phyloP scores from a whole-genome alignment of 2,329 filamentous ascomycete genomes.

The Paraphoma chrysanthemicola region DNA sequence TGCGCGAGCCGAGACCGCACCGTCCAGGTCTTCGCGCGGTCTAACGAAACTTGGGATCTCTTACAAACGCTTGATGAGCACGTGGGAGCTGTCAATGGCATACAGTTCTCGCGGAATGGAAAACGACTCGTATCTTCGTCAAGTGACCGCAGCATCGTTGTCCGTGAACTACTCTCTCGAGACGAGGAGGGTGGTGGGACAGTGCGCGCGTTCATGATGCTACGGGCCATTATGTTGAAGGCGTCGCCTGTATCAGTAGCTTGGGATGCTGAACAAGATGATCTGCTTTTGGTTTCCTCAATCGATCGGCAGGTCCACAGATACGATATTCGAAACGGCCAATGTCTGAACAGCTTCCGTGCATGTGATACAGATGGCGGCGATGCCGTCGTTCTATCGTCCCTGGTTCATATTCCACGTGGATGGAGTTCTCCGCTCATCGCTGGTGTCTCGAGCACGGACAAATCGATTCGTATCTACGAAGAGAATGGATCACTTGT shows the following conservation, averaged over 20 bases:
- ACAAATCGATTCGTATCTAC: conserved; percentile 94
- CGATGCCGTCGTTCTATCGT: conserved; percentile 84
- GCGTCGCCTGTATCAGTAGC: conserved; percentile 86
- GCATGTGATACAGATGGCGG: conserved; percentile 79
- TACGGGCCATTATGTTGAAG: conserved; percentile 81
- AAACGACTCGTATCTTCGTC: conserved; percentile 82
- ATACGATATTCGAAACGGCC: conserved; percentile 70
- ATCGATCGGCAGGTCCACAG: conserved; percentile 67
- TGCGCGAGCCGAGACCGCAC: conserved; percentile 83
- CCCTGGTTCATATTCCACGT: conserved; percentile 69
- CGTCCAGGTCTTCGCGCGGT: conserved; percentile 82
- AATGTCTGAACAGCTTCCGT: conserved; percentile 76
- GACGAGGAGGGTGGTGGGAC: conserved; percentile 62
- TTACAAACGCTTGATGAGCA: conserved; percentile 94
- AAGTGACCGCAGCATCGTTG: conserved; percentile 79
- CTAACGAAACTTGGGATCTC: conserved; percentile 69
- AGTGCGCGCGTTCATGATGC: conserved; percentile 77
- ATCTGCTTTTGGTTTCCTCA: conserved; percentile 65
- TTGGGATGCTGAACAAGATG: conserved; percentile 67
- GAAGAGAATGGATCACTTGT: conserved; percentile 80
- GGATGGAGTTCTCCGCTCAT: conserved; percentile 70
- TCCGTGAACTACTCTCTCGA: conserved; percentile 78
- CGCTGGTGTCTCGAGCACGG: conserved; percentile 88
- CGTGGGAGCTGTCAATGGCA: conserved; percentile 79
- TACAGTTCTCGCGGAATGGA: conserved; percentile 77